Conservation (phyloP, 495 filamentous ascomycete species). For the Aspergillus steynii region DNA sequence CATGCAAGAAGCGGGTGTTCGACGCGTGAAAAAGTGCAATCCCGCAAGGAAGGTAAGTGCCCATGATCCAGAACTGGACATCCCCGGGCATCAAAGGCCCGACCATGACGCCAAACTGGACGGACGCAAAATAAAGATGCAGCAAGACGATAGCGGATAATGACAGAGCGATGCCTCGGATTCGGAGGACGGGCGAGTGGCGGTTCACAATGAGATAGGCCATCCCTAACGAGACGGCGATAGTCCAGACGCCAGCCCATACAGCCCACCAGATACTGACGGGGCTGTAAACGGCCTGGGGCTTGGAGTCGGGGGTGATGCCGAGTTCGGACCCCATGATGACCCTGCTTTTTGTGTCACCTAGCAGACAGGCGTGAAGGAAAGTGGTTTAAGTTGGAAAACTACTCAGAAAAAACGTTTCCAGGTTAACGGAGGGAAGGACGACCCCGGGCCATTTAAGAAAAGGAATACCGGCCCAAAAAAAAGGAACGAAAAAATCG, state of each 20-base stretch:
- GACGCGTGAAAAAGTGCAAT: conserved; percentile 71
- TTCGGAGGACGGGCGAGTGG: conserved; percentile 56
- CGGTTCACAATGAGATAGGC: conserved; percentile 56
- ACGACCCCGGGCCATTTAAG: not conserved
- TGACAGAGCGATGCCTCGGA: conserved; percentile 61
- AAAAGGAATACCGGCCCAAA: not conserved
- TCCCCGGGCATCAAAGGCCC: conserved; percentile 60
- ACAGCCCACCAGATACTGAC: conserved; percentile 38
- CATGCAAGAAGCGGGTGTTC: conserved; percentile 64
- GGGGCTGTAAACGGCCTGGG: conserved; percentile 21
- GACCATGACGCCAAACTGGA: conserved; percentile 60
- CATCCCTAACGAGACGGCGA: conserved; percentile 52
- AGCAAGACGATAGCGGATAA: conserved; percentile 59
- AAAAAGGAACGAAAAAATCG: too few relatives aligned
- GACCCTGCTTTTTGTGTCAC: conserved; percentile 3
- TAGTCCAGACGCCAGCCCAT: conserved; percentile 53
- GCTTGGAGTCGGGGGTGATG: conserved; percentile 30
- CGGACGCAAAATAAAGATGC: conserved; percentile 62
- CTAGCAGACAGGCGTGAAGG: conserved; percentile 22
- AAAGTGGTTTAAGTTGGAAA: conserved; percentile 32
- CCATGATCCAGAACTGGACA: conserved; percentile 73
- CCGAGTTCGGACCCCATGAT: conserved; percentile 42
- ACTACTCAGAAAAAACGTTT: not conserved
- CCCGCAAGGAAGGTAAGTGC: conserved; percentile 66
- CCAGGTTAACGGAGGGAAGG: not conserved